Evolutionary conservation across 768 basidiomycete species (phyloP).

Genomic region (Phanerochaete sordida): DNA sequence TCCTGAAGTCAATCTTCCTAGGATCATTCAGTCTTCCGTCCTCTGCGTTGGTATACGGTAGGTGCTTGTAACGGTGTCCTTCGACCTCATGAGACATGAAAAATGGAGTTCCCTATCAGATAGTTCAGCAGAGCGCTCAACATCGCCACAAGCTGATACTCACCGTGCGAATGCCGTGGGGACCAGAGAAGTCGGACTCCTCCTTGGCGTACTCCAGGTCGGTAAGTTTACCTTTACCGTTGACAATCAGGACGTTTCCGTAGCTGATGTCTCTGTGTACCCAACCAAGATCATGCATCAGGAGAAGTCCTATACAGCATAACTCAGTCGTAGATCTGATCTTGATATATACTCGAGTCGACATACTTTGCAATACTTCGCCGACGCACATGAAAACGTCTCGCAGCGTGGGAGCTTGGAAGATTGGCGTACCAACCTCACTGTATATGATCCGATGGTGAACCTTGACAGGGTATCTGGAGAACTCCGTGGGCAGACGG

Average conservation of each 20-base stretch:
- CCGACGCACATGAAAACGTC: too few relatives aligned
- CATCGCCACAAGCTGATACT: neutral
- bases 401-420: too few relatives aligned
- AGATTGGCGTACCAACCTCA: neutral
- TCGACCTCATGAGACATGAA: neutral
- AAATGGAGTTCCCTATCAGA: neutral
- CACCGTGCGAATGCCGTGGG: neutral
- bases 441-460: neutral
- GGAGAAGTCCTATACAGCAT: neutral
- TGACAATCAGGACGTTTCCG: neutral
- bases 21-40: neutral
- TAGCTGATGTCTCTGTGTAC: slow-evolving; percentile 1
- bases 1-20: neutral
- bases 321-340: neutral
- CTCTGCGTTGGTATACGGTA: too few relatives aligned
- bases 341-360: neutral
- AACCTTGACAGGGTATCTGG: neutral
- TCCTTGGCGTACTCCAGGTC: neutral
- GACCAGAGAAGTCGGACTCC: neutral
- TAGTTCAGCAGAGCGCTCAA: neutral
- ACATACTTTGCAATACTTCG: neutral
- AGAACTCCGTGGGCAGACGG: neutral
- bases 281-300: neutral
- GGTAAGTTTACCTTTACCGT: neutral
- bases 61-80: neutral